These are phyloP conservation scores for Pestalotiopsis sp. DNA, from an alignment of 2,329 filamentous ascomycete species.

Conservation along the genomic window DNA sequence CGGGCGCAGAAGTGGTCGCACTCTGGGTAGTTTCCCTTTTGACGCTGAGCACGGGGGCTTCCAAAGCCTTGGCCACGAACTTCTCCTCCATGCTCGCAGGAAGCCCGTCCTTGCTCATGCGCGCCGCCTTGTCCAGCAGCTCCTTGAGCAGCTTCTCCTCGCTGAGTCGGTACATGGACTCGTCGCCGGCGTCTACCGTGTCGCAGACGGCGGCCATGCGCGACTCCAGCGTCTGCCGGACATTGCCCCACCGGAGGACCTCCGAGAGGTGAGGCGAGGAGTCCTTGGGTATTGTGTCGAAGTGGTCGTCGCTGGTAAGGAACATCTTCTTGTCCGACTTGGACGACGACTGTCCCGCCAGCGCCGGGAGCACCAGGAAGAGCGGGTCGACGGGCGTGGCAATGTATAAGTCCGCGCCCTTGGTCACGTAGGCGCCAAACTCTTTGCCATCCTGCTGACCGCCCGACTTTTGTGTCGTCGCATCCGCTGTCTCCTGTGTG, in stretches of 20 bases:
- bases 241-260: slow-evolving; percentile 52
- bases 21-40: slow-evolving; percentile 51
- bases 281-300: slow-evolving; percentile 61
- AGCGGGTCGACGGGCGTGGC: slow-evolving; percentile 83
- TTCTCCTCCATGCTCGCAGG: slow-evolving; percentile 83
- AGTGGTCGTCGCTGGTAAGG: slow-evolving; percentile 70
- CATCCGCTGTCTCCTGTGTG: slow-evolving; percentile 12
- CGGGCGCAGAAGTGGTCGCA: slow-evolving; percentile 28
- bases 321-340: slow-evolving; percentile 63
- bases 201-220: slow-evolving; percentile 78
- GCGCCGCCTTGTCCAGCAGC: slow-evolving; percentile 71
- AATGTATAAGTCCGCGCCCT: slow-evolving; percentile 75
- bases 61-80: slow-evolving; percentile 76
- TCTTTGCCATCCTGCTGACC: slow-evolving; percentile 18
- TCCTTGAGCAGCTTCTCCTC: slow-evolving; percentile 69
- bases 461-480: slow-evolving; percentile 18
- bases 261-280: slow-evolving; percentile 61
- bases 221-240: slow-evolving; percentile 57
- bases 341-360: slow-evolving; percentile 50
- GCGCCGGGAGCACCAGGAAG: slow-evolving; percentile 78
- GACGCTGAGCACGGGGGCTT: slow-evolving; percentile 73
- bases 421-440: slow-evolving; percentile 52
- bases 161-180: slow-evolving; percentile 82
- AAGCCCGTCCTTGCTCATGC: slow-evolving; percentile 66
- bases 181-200: slow-evolving; percentile 78